Conservation (phyloP, 768 basidiomycete species). For the Mycena albidolilacea region DNA sequence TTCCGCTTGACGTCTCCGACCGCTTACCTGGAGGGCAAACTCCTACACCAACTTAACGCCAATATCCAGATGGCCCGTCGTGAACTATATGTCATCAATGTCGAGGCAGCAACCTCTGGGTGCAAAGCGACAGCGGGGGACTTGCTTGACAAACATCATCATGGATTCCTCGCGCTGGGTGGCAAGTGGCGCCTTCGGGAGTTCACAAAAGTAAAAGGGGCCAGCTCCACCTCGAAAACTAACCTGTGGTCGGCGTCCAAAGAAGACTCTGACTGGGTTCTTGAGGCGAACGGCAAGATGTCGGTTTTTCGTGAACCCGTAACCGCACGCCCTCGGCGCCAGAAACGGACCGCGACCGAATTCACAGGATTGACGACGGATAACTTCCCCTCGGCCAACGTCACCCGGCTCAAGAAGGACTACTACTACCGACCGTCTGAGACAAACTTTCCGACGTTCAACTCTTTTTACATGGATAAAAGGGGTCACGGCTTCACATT, state of each 20-base stretch:
- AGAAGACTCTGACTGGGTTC: conserved; percentile 22
- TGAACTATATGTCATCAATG: conserved; percentile 12
- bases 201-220: conserved; percentile 1
- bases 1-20: conserved; percentile 14
- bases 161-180: neutral
- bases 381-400: conserved; percentile 12
- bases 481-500: conserved; percentile 4
- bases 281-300: conserved; percentile 10
- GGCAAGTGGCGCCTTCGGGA: conserved; percentile 16
- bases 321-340: neutral
- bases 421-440: conserved; percentile 11
- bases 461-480: conserved; percentile 22
- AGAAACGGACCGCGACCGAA: conserved; percentile 2
- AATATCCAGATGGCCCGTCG: conserved; percentile 15
- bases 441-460: neutral
- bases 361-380: conserved; percentile 11
- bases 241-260: conserved; percentile 15
- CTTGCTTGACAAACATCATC: no score
- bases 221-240: conserved; percentile 8
- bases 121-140: conserved; percentile 23
- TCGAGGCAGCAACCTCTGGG: neutral
- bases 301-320: neutral
- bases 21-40: conserved; percentile 12
- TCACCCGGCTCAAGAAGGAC: neutral
- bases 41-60: conserved; percentile 6